These are phyloP conservation scores for Musa beccarii DNA, from an alignment of 176 grass and related monocot genomes.

Conservation along the genomic window DNA sequence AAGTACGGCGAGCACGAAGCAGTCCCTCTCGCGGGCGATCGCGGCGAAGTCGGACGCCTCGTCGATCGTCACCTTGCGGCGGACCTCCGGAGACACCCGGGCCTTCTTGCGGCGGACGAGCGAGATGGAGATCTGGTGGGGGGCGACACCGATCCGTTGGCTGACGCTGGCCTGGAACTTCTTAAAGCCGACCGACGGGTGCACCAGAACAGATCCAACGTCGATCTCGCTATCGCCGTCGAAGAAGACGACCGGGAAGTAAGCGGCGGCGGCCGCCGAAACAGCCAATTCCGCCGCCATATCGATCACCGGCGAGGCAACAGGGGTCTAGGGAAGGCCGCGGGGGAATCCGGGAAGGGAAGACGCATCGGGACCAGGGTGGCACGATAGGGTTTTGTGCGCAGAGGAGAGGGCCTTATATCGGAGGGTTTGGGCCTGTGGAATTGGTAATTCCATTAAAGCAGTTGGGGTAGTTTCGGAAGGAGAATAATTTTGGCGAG, in stretches of 20 bases:
- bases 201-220: conserved; percentile 50
- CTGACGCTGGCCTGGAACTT: conserved; percentile 47
- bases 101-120: conserved; percentile 37
- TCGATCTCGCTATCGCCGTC: conserved; percentile 57
- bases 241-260: conserved; percentile 49
- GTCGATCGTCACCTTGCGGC: conserved; percentile 45
- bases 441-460: not conserved
- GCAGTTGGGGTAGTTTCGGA: not conserved
- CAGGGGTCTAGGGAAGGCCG: no score
- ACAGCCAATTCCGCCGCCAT: conserved; percentile 22
- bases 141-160: conserved; percentile 39
- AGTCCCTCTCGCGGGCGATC: conserved; percentile 48
- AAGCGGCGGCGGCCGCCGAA: not conserved
- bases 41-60: conserved; percentile 50
- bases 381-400: not conserved
- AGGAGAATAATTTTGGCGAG: not conserved
- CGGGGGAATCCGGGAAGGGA: not conserved
- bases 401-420: conserved; percentile 13
- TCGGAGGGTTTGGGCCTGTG: not conserved
- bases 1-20: conserved; percentile 45
- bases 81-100: conserved; percentile 10
- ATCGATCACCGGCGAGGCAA: not conserved
- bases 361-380: conserved; percentile 4
- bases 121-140: conserved; percentile 50
- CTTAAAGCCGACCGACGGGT: conserved; percentile 27